Base-by-base conservation (phyloP, 257 asterid genomes). In the Solanum neorickii region DNA sequence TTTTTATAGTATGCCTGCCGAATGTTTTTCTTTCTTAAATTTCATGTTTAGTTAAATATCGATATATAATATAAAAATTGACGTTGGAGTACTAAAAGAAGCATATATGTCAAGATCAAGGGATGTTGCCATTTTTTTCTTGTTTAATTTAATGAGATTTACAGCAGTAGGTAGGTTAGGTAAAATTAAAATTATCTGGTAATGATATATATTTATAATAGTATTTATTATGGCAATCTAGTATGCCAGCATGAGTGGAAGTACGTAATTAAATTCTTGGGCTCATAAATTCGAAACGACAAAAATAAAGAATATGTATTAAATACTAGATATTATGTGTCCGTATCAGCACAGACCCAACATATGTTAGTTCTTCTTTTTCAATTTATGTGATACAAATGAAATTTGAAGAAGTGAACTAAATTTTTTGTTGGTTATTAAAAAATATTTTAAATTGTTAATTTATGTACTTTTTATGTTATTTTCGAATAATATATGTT, bases 291-390 rank as follows among this genome's bases (percentile, higher is more conserved):
- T 49, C 5, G 7, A 14, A 68, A 29, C 41, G 11, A 69, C 41
- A 68, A 12, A 27, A 66, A 13, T 6, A 18, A 25, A 25, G 73
- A 66, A 59, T 33, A 18, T 33, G 27, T 8, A 33, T 33, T 33
- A 72, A 72, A 72, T 39, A 37, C 1, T 37, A 37, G 35, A 4
- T 33, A 33, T 33, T 33, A 33, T 33, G 35, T 33, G 35, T 4
- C 5, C 0, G 1, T 33, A 1, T 33, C 35, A 33, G 5, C 0
- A 5, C 35, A 33, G 35, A 1, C 0, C 0, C 5, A 33, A 33
- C 1, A 1, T 33, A 33, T 33, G 5, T 33, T 33, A 33, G 0
- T 33, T 33, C 0, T 4, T 33, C 0, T 33, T 33, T 33, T 33
- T 3, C 1, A 33, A 33, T 33, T 33, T 33, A 33, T 33, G 5